Base-by-base conservation (phyloP, 257 asterid species). In the Buddleja alternifolia region DNA sequence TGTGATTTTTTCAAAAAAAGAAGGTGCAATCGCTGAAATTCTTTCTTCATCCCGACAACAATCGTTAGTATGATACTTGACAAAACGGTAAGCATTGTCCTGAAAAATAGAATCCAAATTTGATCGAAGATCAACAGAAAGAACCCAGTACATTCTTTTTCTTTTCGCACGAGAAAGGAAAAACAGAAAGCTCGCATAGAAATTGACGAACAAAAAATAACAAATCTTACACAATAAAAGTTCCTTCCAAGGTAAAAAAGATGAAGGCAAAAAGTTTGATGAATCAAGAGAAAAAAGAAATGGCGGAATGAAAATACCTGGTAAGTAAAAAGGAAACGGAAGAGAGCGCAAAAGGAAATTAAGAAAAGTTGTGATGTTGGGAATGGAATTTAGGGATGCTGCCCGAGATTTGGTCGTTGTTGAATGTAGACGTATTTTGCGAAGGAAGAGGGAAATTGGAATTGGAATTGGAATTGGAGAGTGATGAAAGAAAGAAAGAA, bases 371-470 rank as follows among this genome's bases (percentile, higher is more conserved):
- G 34, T 29, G 29, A 19, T 21, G 59, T 29, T 45, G 74, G 60
- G 64, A 50, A 16, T 23, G 53, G 61, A 48, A 40, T 53, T 54
- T 19, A 56, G 29, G 47, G 54, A 51, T 0, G 29, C 66, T 19
- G 19, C n/a, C n/a, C n/a, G 45, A 29, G 54, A 10, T 7, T 66
- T 34, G 60, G 69, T 73, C 36, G 36, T 52, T 65, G 66, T 59
- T 68, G 84, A 78, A 82, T 63, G 82, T 78, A 73, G 86, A 78
- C 84, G 84, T 58, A 24, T 47, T 82, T 73, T 6, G 71, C 51
- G 75, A 64, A 44, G 23, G n/a, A 67, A 47, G n/a, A n/a, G 68
- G 53, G 15, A 16, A 44, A 55, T 53, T 37, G 14, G 54, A 63
- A 69, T 65, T 70, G 53, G 37, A 14, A 10, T 0, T 11, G 2